Evolutionary conservation across 164 flowering plant genomes (phyloP), one percentile per base, ranked within the genome.

Genomic region (Buxus sempervirens): DNA sequence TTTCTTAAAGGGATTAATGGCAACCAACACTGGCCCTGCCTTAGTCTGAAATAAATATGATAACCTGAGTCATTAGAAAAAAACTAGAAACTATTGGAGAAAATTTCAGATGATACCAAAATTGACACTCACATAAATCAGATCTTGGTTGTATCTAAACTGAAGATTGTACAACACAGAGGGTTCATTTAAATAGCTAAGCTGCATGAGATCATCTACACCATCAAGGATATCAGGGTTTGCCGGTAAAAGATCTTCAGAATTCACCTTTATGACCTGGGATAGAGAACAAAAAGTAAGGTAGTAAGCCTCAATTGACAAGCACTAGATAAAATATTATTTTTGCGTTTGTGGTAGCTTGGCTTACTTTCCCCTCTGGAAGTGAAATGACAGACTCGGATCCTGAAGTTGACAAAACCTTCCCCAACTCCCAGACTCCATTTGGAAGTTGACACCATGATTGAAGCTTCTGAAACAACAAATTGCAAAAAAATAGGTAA

Each of bases 181-280:
- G 45, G 99, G 98, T 70, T 96, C 99, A 81, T 87, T 88, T 66
- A 96, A 78, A 80, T 91, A 96, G 84, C 99, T 96, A 55, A 96
- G 90, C 79, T 96, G 99, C 98, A 96, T 88, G 32, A 96, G 96
- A 80, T 96, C 94, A 80, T 93, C 98, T 28, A 96, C 99, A 42
- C 98, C 99, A 76, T 89, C 98, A 75, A 96, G 97, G 58, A 96
- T 96, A 79, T 91, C 96, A 67, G 99, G 99, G 79, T 96, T 96
- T 70, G 97, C 97, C 13, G 93, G 86, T 63, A 87, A 67, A 58
- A 93, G 74, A 72, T 73, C 70, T 60, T 85, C 96, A 64, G 88
- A 27, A 67, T 78, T 78, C 71, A 88, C 89, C 76, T 82, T 90
- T 63, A 90, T 42, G 62, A 86, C 96, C 99, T 96, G 78, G 63